Percentiles rank a stretch among this genome's conserved stretches.
phyloP scores from a whole-genome alignment of 371 early-diverging fungal genomes.

The Circinella umbellata region DNA sequence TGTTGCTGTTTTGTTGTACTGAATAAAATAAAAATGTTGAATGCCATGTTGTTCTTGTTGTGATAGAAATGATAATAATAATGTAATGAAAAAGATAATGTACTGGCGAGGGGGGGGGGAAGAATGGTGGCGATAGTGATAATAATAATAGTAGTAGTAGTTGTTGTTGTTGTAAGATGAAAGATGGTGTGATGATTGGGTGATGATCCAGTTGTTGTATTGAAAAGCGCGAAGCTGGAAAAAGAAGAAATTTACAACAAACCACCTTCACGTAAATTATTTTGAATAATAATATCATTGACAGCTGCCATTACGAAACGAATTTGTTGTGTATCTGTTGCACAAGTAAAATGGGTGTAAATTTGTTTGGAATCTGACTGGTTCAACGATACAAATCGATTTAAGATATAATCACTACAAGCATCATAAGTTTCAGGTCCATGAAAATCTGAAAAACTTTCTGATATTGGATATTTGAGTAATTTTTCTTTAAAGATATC shows the following conservation, averaged over 20 bases:
- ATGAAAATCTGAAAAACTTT: constrained; percentile 81
- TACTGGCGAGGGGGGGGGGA: too few relatives aligned
- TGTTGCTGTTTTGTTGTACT: too few relatives aligned
- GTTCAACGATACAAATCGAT: constrained; percentile 80
- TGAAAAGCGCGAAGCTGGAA: background rate
- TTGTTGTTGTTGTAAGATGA: too few relatives aligned
- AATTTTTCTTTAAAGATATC: constrained; percentile 94
- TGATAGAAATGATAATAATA: too few relatives aligned
- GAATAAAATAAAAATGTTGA: too few relatives aligned
- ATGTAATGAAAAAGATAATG: too few relatives aligned
- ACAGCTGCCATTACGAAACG: constrained; percentile 70
- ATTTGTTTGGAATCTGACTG: constrained; percentile 77
- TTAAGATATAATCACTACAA: constrained; percentile 49
- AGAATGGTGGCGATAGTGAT: too few relatives aligned
- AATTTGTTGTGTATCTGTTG: constrained; percentile 89
- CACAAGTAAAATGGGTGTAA: constrained; percentile 93
- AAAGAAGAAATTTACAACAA: constrained; percentile 40
- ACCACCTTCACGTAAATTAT: constrained; percentile 62
- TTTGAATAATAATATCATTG: constrained; percentile 71
- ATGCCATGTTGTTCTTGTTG: too few relatives aligned
- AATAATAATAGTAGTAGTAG: too few relatives aligned
- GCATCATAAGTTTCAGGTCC: constrained; percentile 39
- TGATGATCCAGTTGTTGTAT: background rate
- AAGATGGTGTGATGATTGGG: background rate
- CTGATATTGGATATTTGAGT: constrained; percentile 70